Conservation (phyloP, 495 filamentous ascomycete species). For the Xanthoparmelia taractica region DNA sequence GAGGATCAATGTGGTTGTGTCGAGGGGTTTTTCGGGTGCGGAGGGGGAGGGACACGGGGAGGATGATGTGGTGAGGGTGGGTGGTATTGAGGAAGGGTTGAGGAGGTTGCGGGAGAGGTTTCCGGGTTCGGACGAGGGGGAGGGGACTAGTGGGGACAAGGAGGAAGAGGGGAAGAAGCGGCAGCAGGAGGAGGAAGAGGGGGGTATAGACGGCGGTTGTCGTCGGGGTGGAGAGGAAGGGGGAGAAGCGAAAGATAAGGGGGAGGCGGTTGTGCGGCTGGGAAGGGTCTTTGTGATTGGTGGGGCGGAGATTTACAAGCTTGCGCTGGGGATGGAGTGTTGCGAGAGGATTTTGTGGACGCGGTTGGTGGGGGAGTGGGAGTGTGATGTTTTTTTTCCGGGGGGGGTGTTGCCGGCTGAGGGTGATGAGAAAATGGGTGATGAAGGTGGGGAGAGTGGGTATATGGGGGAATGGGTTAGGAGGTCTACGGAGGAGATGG, state of each 20-base stretch:
- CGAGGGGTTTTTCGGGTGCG: too few species aligned
- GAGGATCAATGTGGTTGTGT: constrained; percentile 71
- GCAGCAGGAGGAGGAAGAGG: constrained; percentile 16
- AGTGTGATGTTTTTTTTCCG: constrained; percentile 87
- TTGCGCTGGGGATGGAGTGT: constrained; percentile 50
- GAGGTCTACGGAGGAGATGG: constrained; percentile 22
- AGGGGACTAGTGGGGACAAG: too few species aligned
- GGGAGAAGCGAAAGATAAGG: constrained; percentile 19
- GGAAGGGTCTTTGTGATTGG: constrained; percentile 78
- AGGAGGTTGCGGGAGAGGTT: constrained; percentile 29
- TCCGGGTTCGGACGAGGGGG: constrained; percentile 29
- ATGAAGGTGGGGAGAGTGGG: constrained; percentile 12
- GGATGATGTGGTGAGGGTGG: constrained; percentile 20
- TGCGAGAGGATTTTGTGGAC: constrained; percentile 54
- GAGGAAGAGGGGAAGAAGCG: constrained; percentile 13
- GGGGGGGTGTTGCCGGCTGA: constrained; percentile 28
- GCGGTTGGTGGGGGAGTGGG: constrained; percentile 55
- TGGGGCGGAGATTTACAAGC: constrained; percentile 73
- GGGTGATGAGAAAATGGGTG: background rate
- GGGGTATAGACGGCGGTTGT: background rate
- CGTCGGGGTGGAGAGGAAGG: constrained; percentile 7
- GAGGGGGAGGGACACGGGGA: constrained; percentile 25
- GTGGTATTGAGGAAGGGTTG: constrained; percentile 53
- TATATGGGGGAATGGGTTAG: constrained; percentile 25
- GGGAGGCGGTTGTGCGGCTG: constrained; percentile 16